These are phyloP conservation scores for Nematocida parisii DNA, from an alignment of 371 early-diverging fungal species.

Conservation along the genomic window DNA sequence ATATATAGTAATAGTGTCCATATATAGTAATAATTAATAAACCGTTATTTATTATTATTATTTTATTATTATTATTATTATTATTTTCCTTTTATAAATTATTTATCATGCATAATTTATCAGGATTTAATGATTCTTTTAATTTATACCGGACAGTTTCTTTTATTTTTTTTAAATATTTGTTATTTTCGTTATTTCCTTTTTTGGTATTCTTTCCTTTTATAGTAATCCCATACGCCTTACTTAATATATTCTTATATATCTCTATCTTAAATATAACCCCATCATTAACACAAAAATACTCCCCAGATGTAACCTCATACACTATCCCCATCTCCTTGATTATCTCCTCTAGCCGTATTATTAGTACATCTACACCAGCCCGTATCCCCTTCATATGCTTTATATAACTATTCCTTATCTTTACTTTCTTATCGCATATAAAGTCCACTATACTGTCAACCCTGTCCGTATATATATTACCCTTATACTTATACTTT, in stretches of 20 bases:
- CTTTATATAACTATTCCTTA: slow-evolving; percentile 13
- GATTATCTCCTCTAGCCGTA: slow-evolving; percentile 1
- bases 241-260: not conserved
- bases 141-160: no score
- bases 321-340: slow-evolving; percentile 21
- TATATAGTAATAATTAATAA: no score
- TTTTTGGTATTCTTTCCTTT: not conserved
- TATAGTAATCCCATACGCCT: slow-evolving; percentile 9
- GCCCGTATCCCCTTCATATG: slow-evolving; percentile 28
- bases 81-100: no score
- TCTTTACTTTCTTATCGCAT: slow-evolving; percentile 17
- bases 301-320: slow-evolving; percentile 22
- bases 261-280: not conserved
- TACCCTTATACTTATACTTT: slow-evolving; percentile 13
- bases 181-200: not conserved
- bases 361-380: not conserved
- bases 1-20: no score
- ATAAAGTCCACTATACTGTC: slow-evolving; percentile 40
- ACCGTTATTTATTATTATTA: no score
- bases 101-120: no score
- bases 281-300: slow-evolving; percentile 5
- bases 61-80: no score
- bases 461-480: not conserved
- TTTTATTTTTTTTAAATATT: not conserved
- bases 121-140: no score